Evolutionary conservation across 176 grass and related monocot species (phyloP).

Genomic region (Leersia perrieri): DNA sequence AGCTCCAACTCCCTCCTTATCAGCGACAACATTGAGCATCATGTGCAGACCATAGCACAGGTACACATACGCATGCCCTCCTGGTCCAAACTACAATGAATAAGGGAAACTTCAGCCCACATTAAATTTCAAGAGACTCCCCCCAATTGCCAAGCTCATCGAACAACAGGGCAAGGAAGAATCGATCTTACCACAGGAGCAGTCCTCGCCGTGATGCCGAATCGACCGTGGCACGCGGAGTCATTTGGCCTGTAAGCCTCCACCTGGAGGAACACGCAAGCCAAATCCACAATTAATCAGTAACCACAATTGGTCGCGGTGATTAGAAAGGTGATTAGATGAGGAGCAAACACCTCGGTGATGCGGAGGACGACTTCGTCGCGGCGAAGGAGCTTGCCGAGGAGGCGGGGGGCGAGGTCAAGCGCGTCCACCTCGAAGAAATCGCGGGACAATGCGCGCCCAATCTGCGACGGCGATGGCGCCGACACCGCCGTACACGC

Average conservation of each 20-base stretch:
- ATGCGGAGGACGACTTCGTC: conserved; percentile 82
- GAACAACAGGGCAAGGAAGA: not conserved
- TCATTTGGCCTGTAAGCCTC: conserved; percentile 88
- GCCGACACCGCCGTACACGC: not conserved
- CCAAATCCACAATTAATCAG: not conserved
- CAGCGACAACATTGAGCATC: conserved; percentile 96
- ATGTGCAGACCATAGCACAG: conserved; percentile 92
- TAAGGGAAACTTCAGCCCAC: not conserved
- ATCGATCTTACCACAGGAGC: conserved; percentile 58
- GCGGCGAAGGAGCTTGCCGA: conserved; percentile 85
- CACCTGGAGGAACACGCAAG: conserved; percentile 40
- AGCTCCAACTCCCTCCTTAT: conserved; percentile 70
- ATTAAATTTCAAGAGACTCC: not conserved
- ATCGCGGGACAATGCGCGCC: conserved; percentile 41
- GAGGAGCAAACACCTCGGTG: conserved; percentile 60
- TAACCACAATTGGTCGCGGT: not conserved
- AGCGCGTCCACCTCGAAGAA: conserved; percentile 87
- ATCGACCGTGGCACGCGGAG: conserved; percentile 81
- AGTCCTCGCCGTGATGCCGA: conserved; percentile 71
- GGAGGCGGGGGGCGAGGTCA: conserved; percentile 81
- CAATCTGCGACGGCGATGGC: not conserved
- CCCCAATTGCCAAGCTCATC: not conserved
- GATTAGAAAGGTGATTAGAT: not conserved
- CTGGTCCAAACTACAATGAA: conserved; percentile 69
- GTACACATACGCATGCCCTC: conserved; percentile 89